phyloP scores from a whole-genome alignment of 2,329 filamentous ascomycete species.

The Cladorrhinum sp. region DNA sequence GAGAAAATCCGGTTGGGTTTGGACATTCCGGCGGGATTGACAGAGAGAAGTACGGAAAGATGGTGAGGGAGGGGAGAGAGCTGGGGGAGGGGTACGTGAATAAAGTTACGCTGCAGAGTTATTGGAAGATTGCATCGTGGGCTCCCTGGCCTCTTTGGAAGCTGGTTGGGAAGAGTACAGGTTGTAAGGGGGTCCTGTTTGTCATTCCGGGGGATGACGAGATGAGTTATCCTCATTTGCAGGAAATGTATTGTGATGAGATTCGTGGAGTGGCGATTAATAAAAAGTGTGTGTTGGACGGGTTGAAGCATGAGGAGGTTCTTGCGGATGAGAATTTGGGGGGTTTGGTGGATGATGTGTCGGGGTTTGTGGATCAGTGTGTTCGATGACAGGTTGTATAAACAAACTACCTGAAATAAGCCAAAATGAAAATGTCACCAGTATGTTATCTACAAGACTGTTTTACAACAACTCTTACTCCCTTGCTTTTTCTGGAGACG shows the following conservation, averaged over 20 bases:
- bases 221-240: not conserved
- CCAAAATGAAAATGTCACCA: too few relatives aligned
- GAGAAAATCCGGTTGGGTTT: constrained; percentile 38
- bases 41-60: constrained; percentile 21
- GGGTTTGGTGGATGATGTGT: not conserved
- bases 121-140: constrained; percentile 26
- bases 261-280: not conserved
- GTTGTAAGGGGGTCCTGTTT: not conserved
- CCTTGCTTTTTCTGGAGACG: not conserved
- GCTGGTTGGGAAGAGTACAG: not conserved
- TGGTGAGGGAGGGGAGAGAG: constrained; percentile 8
- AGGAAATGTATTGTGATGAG: not conserved
- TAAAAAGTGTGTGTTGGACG: not conserved
- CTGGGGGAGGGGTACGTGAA: constrained; percentile 24
- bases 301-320: not conserved
- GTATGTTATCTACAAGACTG: not conserved
- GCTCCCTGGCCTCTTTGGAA: not conserved
- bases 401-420: too few relatives aligned
- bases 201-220: not conserved
- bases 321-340: not conserved
- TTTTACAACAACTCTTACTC: not conserved
- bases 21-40: not conserved
- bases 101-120: constrained; percentile 30
- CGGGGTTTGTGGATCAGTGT: not conserved
- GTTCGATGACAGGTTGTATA: not conserved